A percentile compares a stretch with the other conserved stretches of the same genome.
phyloP scores from a whole-genome alignment of 768 basidiomycete genomes.

The Serendipita sp. region DNA sequence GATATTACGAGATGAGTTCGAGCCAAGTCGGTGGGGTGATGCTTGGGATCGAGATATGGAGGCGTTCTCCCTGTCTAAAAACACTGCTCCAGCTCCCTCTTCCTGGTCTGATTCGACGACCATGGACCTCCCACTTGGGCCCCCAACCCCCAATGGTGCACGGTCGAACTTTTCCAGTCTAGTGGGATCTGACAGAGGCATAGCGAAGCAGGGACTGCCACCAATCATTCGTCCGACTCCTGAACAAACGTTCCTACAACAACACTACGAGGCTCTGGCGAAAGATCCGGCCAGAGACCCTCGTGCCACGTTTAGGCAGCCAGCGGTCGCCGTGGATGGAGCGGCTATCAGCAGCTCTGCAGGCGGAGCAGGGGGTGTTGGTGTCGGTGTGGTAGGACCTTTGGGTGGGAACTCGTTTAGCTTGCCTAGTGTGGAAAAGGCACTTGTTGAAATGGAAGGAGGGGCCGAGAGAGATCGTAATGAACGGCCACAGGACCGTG shows the following conservation, averaged over 20 bases:
- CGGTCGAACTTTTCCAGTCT: neutral
- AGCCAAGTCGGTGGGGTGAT: conserved; percentile 62
- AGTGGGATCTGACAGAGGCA: neutral
- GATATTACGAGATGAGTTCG: conserved; percentile 82
- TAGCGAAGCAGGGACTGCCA: conserved; percentile 47
- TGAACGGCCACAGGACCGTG: neutral
- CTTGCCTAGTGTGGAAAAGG: conserved; percentile 77
- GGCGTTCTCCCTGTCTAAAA: neutral
- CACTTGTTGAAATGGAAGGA: conserved; percentile 76
- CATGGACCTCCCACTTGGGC: neutral
- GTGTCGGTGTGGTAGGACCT: conserved; percentile 72
- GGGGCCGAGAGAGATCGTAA: conserved; percentile 18
- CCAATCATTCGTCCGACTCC: conserved; percentile 68
- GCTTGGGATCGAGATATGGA: conserved; percentile 61
- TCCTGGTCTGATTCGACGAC: neutral
- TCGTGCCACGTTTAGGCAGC: conserved; percentile 71
- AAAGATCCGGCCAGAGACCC: conserved; percentile 86
- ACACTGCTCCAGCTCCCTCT: neutral
- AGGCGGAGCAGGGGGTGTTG: conserved; percentile 24
- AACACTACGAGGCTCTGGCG: conserved; percentile 82
- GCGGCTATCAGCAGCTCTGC: conserved; percentile 24
- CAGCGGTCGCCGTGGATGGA: conserved; percentile 28
- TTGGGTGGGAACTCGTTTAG: conserved; percentile 75
- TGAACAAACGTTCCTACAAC: conserved; percentile 81
- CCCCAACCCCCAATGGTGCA: neutral